Evolutionary conservation across 148 eudicot genomes (phyloP), one percentile per base, ranked within the genome.

Genomic region (Dianthus caryophyllus): DNA sequence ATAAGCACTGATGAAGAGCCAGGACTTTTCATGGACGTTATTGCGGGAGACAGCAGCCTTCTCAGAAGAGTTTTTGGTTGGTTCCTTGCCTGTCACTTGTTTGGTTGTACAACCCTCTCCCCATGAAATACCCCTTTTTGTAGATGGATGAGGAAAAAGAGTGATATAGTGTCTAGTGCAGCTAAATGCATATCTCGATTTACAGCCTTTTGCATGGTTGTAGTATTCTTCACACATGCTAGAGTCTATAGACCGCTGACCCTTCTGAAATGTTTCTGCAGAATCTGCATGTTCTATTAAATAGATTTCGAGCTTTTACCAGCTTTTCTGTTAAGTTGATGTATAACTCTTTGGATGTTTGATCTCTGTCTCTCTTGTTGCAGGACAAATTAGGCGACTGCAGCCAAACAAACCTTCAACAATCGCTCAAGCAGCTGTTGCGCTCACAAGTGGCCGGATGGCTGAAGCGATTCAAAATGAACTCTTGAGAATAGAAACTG

Each of bases 391-490:
- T 70, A 94, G 81, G 76, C 81, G 98, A 71, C 84, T 90, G 71
- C 97, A 90, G 76, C 96, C 96, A 68, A 78, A 68, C 66, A 94
- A 84, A 75, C 98, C 98, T 57, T 82, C 84, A 77, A 88, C 96
- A 62, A 84, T 82, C 68, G 96, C 88, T 39, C 98, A 90, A 78
- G 98, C 86, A 53, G 97, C 97, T 44, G 97, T 94, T 44, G 91
- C 90, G 43, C 85, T 94, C 24, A 81, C 92, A 33, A 86, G 92
- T 66, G 98, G 96, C 60, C 82, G 88, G 72, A 83, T 84, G 85
- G 36, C 60, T 41, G 86, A 82, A 75, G 81, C 80, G 55, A 79
- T 93, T 70, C 70, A 47, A 20, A 70, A 67, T 50, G 98, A 93
- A 71, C 62, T 90, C 31, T 47, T 67, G 49, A 84, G 90, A 77